phyloP scores from a whole-genome alignment of 495 filamentous ascomycete species.

The Aspergillus ostianus region DNA sequence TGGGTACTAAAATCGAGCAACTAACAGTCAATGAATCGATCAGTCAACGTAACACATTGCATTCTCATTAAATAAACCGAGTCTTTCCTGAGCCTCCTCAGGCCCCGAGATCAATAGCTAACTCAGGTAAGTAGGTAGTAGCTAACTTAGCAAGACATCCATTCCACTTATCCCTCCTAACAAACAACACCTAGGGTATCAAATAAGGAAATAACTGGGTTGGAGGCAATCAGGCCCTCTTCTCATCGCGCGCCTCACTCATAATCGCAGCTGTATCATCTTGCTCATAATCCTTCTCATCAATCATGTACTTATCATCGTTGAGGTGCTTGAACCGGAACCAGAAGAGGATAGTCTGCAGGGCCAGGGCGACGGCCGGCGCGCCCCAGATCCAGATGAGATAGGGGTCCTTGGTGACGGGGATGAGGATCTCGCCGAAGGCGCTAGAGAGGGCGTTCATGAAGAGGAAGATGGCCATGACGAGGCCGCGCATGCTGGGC shows the following conservation, averaged over 20 bases:
- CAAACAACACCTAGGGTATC: too few relatives aligned
- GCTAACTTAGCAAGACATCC: too few relatives aligned
- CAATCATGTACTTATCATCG: constrained; percentile 42
- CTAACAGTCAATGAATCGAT: too few relatives aligned
- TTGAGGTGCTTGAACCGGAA: constrained; percentile 45
- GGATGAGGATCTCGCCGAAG: constrained; percentile 57
- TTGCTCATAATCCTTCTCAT: constrained; percentile 21
- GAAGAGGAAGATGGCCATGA: constrained; percentile 61
- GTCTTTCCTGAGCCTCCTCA: too few relatives aligned
- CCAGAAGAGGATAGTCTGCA: constrained; percentile 50
- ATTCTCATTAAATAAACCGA: too few relatives aligned
- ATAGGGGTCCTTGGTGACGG: constrained; percentile 61
- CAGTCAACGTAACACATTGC: too few relatives aligned
- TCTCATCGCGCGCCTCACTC: neutral
- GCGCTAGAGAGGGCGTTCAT: constrained; percentile 50
- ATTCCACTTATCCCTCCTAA: too few relatives aligned
- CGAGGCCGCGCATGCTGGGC: constrained; percentile 64
- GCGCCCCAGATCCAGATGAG: constrained; percentile 55
- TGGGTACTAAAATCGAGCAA: too few relatives aligned
- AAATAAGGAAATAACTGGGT: too few relatives aligned
- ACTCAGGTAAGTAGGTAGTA: too few relatives aligned
- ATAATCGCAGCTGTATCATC: neutral
- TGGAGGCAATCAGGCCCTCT: neutral
- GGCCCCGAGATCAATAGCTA: too few relatives aligned
- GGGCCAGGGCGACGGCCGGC: constrained; percentile 45